Conservation (phyloP, 2,329 filamentous ascomycete species). For the Chrysosphaeria jannelii region DNA sequence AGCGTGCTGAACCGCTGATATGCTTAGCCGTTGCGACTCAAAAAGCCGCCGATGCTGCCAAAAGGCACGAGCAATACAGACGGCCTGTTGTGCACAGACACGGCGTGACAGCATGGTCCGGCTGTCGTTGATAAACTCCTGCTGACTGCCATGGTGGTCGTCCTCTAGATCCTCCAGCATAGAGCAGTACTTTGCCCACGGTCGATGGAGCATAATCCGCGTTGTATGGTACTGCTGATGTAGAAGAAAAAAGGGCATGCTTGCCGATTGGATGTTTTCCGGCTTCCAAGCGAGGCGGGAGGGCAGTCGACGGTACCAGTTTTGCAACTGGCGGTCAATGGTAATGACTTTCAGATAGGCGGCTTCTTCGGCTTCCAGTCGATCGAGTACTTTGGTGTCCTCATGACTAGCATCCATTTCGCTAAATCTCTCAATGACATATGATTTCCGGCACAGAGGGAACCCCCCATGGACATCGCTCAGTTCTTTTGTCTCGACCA, state of each 20-base stretch:
- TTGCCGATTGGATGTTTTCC: conserved; percentile 18
- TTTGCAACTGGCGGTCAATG: conserved; percentile 20
- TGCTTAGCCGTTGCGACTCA: conserved; percentile 17
- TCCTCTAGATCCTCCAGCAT: conserved; percentile 4
- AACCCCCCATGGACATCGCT: conserved; percentile 2
- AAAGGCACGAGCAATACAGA: conserved; percentile 20
- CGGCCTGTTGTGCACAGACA: conserved; percentile 23
- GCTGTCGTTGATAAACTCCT: conserved; percentile 11
- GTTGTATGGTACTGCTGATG: conserved; percentile 24
- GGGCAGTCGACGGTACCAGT: conserved; percentile 21
- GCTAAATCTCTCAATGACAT: background rate
- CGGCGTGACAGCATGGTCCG: conserved; percentile 16
- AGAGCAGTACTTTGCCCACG: conserved; percentile 19
- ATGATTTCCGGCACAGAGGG: too few species aligned
- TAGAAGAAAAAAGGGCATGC: conserved; percentile 19
- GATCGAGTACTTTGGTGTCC: conserved; percentile 7
- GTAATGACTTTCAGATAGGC: conserved; percentile 19
- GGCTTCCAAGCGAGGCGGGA: conserved; percentile 17
- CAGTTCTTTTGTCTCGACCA: conserved; percentile 14
- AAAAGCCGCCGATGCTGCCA: conserved; percentile 23
- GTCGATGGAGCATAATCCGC: conserved; percentile 20
- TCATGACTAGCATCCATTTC: conserved; percentile 5
- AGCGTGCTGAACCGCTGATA: conserved; percentile 20
- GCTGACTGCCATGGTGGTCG: conserved; percentile 3
- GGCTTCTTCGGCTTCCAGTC: conserved; percentile 12